Percentiles rank a stretch among this genome's conserved stretches.
phyloP scores from a whole-genome alignment of 495 filamentous ascomycete genomes.

The Xylaria cubensis region DNA sequence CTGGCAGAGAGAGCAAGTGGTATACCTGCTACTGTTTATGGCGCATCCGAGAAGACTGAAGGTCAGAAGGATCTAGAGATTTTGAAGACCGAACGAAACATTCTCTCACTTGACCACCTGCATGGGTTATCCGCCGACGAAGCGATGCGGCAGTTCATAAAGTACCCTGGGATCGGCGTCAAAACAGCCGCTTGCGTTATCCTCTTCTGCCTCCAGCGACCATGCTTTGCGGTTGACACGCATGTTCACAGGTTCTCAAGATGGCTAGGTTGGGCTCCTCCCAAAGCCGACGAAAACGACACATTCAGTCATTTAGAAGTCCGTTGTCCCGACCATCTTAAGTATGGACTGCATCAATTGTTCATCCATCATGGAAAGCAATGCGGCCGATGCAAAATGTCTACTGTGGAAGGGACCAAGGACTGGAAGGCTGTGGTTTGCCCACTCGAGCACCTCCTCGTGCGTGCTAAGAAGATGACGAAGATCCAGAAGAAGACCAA shows the following conservation, averaged over 20 bases:
- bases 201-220: constrained; percentile 77
- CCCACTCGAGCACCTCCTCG: constrained; percentile 57
- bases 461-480: constrained; percentile 38
- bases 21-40: constrained; percentile 34
- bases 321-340: constrained; percentile 80
- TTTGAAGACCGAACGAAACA: constrained; percentile 33
- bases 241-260: constrained; percentile 82
- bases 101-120: constrained; percentile 76
- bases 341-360: constrained; percentile 87
- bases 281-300: constrained; percentile 67
- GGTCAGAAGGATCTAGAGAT: constrained; percentile 45
- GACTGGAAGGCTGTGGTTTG: constrained; percentile 52
- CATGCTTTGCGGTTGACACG: constrained; percentile 85
- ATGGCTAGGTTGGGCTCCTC: constrained; percentile 84
- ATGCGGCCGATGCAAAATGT: constrained; percentile 78
- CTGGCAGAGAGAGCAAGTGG: constrained; percentile 42
- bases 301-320: constrained; percentile 84
- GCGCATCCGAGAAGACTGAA: constrained; percentile 36
- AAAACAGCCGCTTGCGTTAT: constrained; percentile 91
- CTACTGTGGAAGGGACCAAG: constrained; percentile 51
- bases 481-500: constrained; percentile 31
- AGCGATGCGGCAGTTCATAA: constrained; percentile 74
- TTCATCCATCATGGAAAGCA: constrained; percentile 85
- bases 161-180: constrained; percentile 84
- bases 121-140: constrained; percentile 69